Percentiles rank a stretch among this genome's conserved stretches.
Evolutionary conservation across 257 asterid species (phyloP).

Genomic region (Solanum paucissectum): DNA sequence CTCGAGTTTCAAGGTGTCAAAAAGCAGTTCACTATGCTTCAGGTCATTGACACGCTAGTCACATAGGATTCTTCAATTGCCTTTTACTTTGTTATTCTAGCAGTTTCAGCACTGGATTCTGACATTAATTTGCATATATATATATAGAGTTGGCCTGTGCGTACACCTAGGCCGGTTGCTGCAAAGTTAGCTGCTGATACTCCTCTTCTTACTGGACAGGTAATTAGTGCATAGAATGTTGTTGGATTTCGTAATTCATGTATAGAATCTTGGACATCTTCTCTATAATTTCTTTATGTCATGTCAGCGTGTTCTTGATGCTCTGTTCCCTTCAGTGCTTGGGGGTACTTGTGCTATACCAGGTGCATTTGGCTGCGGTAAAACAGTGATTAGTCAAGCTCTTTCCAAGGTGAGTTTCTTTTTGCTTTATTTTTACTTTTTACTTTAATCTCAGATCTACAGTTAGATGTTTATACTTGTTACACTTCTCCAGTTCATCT

Average conservation of each 20-base stretch:
- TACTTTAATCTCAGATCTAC: not conserved
- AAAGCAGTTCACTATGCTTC: slow-evolving; percentile 91
- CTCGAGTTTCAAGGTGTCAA: slow-evolving; percentile 94
- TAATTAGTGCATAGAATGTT: slow-evolving; percentile 7
- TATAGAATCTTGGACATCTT: not conserved
- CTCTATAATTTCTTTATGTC: not conserved
- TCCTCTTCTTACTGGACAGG: slow-evolving; percentile 99
- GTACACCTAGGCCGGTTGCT: slow-evolving; percentile 97
- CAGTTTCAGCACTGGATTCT: not conserved
- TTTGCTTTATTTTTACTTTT: not conserved
- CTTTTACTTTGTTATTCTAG: not conserved
- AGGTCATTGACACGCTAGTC: slow-evolving; percentile 30
- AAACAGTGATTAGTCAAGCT: slow-evolving; percentile 98
- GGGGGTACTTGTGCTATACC: slow-evolving; percentile 99
- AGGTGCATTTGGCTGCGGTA: slow-evolving; percentile 99
- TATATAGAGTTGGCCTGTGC: slow-evolving; percentile 92
- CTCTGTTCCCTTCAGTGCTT: slow-evolving; percentile 97
- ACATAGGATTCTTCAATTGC: not conserved
- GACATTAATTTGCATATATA: not conserved
- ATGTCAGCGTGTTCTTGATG: slow-evolving; percentile 95
- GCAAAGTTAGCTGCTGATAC: slow-evolving; percentile 96
- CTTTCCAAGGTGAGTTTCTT: slow-evolving; percentile 71
- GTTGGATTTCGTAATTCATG: not conserved
- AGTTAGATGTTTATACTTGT: not conserved
- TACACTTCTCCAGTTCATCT: not conserved